Evolutionary conservation across 768 basidiomycete species (phyloP).

Genomic region (Phaffia australis): DNA sequence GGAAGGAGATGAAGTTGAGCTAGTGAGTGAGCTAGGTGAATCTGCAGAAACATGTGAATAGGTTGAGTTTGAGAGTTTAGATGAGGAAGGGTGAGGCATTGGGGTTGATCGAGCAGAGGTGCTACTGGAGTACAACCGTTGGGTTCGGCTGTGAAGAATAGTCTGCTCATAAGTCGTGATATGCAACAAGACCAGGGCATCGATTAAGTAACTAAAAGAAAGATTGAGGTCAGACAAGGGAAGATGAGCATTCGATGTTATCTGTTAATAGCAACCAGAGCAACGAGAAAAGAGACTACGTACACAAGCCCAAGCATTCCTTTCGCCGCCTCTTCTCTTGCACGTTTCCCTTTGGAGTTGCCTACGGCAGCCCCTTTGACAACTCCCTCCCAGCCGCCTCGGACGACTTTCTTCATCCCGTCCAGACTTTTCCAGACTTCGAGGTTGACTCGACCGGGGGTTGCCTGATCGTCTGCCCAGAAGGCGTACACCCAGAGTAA

Average conservation of each 20-base stretch:
- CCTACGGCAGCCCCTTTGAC: constrained; percentile 17
- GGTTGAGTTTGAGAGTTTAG: background rate
- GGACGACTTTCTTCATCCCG: constrained; percentile 24
- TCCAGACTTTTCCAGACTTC: constrained; percentile 24
- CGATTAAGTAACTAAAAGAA: constrained; percentile 17
- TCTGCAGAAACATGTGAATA: constrained; percentile 11
- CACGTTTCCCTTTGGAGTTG: constrained; percentile 1
- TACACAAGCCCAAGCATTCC: constrained; percentile 6
- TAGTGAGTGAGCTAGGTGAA: constrained; percentile 21
- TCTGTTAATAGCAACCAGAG: background rate
- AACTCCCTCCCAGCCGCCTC: constrained; percentile 18
- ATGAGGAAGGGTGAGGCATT: constrained; percentile 7
- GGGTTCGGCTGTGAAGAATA: constrained; percentile 17
- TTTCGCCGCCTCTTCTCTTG: constrained; percentile 6
- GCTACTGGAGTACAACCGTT: constrained; percentile 4
- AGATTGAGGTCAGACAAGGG: background rate
- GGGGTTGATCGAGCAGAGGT: constrained; percentile 5
- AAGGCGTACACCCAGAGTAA: constrained; percentile 27
- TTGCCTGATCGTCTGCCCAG: constrained; percentile 22
- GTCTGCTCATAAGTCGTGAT: constrained; percentile 18
- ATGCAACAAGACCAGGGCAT: constrained; percentile 24
- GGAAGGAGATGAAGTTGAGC: constrained; percentile 10
- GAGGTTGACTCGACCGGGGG: constrained; percentile 20
- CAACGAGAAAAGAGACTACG: background rate
- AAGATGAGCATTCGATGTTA: background rate